Percentiles rank a stretch among this genome's conserved stretches.
These are phyloP conservation scores for Solanum tarijense DNA, from an alignment of 257 asterid genomes.

Conservation along the genomic window DNA sequence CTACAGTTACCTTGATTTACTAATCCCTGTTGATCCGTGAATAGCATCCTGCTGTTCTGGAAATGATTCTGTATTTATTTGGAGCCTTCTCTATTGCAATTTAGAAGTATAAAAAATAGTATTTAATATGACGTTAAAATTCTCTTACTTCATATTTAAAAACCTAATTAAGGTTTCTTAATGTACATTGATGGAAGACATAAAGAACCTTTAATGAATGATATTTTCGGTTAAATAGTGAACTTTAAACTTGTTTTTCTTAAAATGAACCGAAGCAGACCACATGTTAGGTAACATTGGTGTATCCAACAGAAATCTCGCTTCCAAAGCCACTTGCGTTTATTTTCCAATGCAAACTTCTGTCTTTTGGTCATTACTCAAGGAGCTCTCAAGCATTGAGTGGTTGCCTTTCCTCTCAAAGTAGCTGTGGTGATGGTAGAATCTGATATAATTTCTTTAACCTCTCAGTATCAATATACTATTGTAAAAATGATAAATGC, in stretches of 20 bases:
- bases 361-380: neutral
- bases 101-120: neutral
- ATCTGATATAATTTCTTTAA: neutral
- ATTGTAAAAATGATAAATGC: neutral
- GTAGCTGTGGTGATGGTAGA: neutral
- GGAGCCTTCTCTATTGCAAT: neutral
- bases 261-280: neutral
- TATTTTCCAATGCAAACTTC: neutral
- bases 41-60: neutral
- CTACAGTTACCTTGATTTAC: neutral
- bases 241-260: neutral
- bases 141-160: neutral
- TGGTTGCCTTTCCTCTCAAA: neutral
- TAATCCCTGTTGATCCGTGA: neutral
- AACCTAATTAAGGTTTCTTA: neutral
- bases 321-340: neutral
- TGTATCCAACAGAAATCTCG: neutral
- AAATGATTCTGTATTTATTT: neutral
- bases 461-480: neutral
- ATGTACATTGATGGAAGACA: neutral
- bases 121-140: neutral
- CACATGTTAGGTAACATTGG: neutral
- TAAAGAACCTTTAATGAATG: neutral
- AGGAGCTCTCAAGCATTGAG: neutral
- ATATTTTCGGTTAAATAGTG: neutral